Base-by-base conservation (phyloP, 345 rosid genomes). In the Rhodamnia argentea region DNA sequence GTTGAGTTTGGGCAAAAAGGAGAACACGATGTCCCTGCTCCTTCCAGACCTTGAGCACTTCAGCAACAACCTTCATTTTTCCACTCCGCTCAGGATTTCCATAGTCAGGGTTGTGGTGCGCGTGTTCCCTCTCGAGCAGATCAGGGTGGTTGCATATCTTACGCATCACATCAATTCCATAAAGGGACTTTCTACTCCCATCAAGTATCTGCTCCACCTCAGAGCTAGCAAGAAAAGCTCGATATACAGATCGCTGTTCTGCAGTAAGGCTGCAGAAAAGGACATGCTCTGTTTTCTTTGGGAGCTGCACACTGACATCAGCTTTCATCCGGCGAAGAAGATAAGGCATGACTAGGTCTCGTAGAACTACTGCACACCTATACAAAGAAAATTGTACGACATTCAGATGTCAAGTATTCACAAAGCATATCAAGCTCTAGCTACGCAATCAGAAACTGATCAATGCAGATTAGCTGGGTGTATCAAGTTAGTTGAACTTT, bases 91-190 rank as follows among this genome's bases (percentile, higher is more conserved):
- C 94, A 82, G 94, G 96, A 88, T 97, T 97, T 74, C 99, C 99
- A 70, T 97, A 97, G 87, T 97, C 99, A 75, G 96, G 94, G 85
- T 93, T 91, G 85, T 91, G 89, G 87, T 85, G 89, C 78, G 98
- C 89, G 88, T 96, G 99, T 53, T 97, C 98, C 90, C 99, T 94
- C 91, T 96, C 99, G 42, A 97, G 98, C 84, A 97, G 94, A 92
- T 97, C 99, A 76, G 99, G 99, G 89, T 96, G 99, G 90, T 97
- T 97, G 90, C 99, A 97, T 88, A 97, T 97, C 92, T 97, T 97
- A 53, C 99, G 98, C 99, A 97, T 96, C 86, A 97, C 98, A 94
- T 97, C 99, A 55, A 97, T 96, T 86, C 99, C 99, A 88, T 92
- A 95, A 29, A 97, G 91, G 85, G 99, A 94, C 42, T 95, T 97